Evolutionary conservation across 306 rosid species (phyloP), one percentile per base, ranked within the genome.

Genomic region (Quercus ilex): DNA sequence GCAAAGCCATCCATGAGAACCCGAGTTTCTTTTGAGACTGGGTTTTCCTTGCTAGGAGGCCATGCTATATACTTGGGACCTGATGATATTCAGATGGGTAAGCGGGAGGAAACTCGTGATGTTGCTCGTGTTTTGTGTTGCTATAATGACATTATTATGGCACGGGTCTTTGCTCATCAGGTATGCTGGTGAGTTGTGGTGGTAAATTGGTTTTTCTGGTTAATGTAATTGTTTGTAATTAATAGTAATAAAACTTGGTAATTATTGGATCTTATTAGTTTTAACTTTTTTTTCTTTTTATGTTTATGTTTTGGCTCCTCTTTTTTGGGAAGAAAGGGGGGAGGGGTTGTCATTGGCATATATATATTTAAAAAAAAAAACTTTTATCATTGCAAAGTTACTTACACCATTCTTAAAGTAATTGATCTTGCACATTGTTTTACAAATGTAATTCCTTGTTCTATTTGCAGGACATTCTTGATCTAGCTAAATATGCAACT

Each of bases 1-100:
- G 83, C 97, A 6, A 96, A 96, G 84, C 99, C 98, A 25, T 93
- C 99, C 72, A 96, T 93, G 98, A 90, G 98, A 83, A 96, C 98
- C 0, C 80, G 97, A 53, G 97, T 96, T 81, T 96, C 99, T 33
- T 96, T 96, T 69, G 99, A 96, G 90, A 89, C 96, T 79, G 97
- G 99, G 41, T 96, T 96, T 88, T 65, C 71, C 56, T 82, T 86
- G 89, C 85, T 96, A 15, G 98, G 99, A 55, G 99, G 99, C 3
- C 99, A 93, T 88, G 96, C 99, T 58, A 80, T 88, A 77, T 93
- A 93, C 85, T 83, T 96, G 69, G 99, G 98, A 78, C 99, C 99
- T 4, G 78, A 93, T 85, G 98, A 92, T 60, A 96, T 96, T 75
- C 99, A 93, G 80, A 96, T 96, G 96, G 99, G 98, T 9, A 93